Conservation (phyloP, 352 stramenopile species). For the Globisporangium megalacanthum region DNA sequence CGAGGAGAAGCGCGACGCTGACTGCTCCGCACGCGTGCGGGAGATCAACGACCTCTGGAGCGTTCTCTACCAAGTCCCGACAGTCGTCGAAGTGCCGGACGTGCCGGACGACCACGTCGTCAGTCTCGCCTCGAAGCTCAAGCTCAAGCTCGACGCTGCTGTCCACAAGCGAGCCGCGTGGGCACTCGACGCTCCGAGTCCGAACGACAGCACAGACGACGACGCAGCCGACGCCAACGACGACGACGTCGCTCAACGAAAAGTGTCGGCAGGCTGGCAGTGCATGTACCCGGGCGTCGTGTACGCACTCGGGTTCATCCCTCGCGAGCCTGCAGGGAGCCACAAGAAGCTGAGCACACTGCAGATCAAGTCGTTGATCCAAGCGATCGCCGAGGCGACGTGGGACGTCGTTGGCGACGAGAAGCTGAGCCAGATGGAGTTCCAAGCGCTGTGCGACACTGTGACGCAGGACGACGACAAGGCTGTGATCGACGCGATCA, state of each 20-base stretch:
- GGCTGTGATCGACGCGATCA: constrained; percentile 22
- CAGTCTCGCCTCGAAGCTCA: constrained; percentile 36
- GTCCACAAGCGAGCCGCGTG: constrained; percentile 62
- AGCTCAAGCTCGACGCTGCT: constrained; percentile 27
- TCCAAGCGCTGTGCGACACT: constrained; percentile 72
- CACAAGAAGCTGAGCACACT: constrained; percentile 74
- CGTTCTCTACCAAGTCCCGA: constrained; percentile 52
- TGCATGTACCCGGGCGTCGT: constrained; percentile 67
- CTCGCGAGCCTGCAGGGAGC: constrained; percentile 24
- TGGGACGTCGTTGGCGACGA: constrained; percentile 57
- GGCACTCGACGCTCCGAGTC: constrained; percentile 28
- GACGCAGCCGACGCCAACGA: constrained; percentile 4
- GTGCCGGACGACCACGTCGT: constrained; percentile 41
- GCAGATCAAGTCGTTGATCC: constrained; percentile 84
- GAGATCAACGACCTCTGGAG: constrained; percentile 74
- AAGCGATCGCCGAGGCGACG: constrained; percentile 61
- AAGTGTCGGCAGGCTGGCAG: constrained; percentile 31
- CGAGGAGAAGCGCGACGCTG: constrained; percentile 56
- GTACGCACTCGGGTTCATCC: constrained; percentile 66
- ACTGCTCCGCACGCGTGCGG: constrained; percentile 66
- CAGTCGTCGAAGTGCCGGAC: constrained; percentile 64
- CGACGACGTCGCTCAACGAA: constrained; percentile 12
- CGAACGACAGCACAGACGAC: constrained; percentile 1
- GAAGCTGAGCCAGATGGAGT: constrained; percentile 55
- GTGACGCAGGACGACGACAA: constrained; percentile 26